Conservation (phyloP, 2,329 filamentous ascomycete species). For the Blastomyces silverae region DNA sequence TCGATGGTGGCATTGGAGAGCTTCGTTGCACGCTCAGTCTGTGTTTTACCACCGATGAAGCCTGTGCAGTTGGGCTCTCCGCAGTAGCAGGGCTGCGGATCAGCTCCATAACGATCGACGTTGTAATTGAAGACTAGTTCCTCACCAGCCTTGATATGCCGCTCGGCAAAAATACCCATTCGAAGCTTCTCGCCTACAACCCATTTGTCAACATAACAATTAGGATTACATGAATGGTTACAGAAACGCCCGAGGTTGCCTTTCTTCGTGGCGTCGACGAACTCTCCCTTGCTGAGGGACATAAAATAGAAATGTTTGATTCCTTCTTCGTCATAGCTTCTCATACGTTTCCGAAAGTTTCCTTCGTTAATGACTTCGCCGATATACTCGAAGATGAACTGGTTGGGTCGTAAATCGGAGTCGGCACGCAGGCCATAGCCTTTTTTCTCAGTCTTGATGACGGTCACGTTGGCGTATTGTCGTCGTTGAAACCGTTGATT, state of each 20-base stretch:
- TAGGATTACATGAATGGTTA: constrained; percentile 98
- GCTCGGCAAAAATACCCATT: constrained; percentile 96
- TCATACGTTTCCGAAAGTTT: constrained; percentile 80
- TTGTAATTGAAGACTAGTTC: constrained; percentile 99
- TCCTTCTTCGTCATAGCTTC: constrained; percentile 88
- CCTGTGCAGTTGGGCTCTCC: constrained; percentile 90
- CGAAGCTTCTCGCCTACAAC: constrained; percentile 93
- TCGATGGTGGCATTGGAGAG: constrained; percentile 83
- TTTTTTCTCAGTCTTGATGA: constrained; percentile 98
- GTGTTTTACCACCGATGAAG: constrained; percentile 95
- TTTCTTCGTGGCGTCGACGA: constrained; percentile 94
- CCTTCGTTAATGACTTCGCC: constrained; percentile 95
- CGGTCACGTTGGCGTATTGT: constrained; percentile 82
- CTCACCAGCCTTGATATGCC: constrained; percentile 76
- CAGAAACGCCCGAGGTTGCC: constrained; percentile 95
- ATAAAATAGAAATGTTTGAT: constrained; percentile 99
- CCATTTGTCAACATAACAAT: constrained; percentile 99
- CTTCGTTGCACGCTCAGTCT: constrained; percentile 92
- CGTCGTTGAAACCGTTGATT: constrained; percentile 92
- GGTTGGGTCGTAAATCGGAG: constrained; percentile 65
- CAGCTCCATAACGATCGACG: constrained; percentile 92
- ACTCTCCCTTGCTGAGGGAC: constrained; percentile 93
- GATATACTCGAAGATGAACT: constrained; percentile 97
- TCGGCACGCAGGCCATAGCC: constrained; percentile 87
- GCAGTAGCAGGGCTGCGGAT: constrained; percentile 95